These are phyloP conservation scores for Cyclotella atomus DNA, from an alignment of 108 stramenopile genomes.

Conservation along the genomic window DNA sequence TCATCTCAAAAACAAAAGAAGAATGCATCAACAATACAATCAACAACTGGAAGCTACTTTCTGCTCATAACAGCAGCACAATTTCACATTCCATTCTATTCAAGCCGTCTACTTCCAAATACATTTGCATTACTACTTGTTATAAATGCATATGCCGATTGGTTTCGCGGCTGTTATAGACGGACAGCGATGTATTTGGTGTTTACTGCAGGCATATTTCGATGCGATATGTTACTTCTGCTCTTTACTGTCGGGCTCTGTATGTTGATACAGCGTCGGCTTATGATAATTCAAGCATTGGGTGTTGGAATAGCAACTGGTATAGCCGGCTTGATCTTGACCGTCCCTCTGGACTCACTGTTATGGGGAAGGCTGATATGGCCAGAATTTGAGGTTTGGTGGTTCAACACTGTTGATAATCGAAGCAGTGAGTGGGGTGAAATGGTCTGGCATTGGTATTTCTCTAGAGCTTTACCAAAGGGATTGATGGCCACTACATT, in stretches of 20 bases:
- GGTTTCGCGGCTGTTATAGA: conserved; percentile 57
- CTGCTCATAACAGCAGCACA: conserved; percentile 80
- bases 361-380: conserved; percentile 92
- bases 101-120: conserved; percentile 95
- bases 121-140: conserved; percentile 89
- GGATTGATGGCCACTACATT: conserved; percentile 73
- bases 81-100: conserved; percentile 97
- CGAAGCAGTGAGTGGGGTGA: conserved; percentile 95
- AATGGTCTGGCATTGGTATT: conserved; percentile 94
- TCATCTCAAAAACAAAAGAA: conserved; percentile 2
- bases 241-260: conserved; percentile 80
- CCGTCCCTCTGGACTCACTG: conserved; percentile 87
- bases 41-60: conserved; percentile 53
- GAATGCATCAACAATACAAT: conserved; percentile 8
- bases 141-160: conserved; percentile 70
- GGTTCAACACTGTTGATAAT: conserved; percentile 95
- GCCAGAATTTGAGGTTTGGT: conserved; percentile 98
- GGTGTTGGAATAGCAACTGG: conserved; percentile 69
- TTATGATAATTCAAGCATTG: conserved; percentile 65
- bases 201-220: conserved; percentile 86
- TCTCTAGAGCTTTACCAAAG: conserved; percentile 84
- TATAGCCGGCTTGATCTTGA: conserved; percentile 61
- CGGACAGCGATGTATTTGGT: conserved; percentile 64
- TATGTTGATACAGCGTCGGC: conserved; percentile 60
- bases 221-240: conserved; percentile 94